Conservation (phyloP, 768 basidiomycete genomes). For the Mycena metata region DNA sequence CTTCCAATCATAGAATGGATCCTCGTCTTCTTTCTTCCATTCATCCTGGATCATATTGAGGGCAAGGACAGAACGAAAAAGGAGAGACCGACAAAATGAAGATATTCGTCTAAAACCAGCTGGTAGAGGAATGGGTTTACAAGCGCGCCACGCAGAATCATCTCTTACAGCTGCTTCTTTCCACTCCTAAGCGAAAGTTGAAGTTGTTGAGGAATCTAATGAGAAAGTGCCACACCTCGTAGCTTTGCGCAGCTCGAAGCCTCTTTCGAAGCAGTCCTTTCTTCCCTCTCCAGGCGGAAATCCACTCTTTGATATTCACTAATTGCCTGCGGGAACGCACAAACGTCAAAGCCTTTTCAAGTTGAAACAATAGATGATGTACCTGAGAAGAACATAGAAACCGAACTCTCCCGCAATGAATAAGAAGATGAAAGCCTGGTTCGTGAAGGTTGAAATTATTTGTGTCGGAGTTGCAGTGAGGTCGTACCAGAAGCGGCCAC, state of each 20-base stretch:
- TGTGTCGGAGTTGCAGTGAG: neutral
- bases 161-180: constrained; percentile 75
- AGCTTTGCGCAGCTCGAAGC: constrained; percentile 80
- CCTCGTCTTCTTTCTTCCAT: constrained; percentile 93
- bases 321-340: constrained; percentile 66
- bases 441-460: neutral
- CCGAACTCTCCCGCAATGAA: constrained; percentile 90
- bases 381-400: constrained; percentile 81
- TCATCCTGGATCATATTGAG: constrained; percentile 55
- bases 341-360: too few species aligned
- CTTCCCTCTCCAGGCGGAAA: constrained; percentile 91
- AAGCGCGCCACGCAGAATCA: neutral
- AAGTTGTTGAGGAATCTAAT: neutral
- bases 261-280: constrained; percentile 84
- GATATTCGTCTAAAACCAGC: constrained; percentile 75
- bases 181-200: constrained; percentile 77
- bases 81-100: constrained; percentile 65
- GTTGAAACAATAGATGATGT: too few species aligned
- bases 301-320: constrained; percentile 95
- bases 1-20: constrained; percentile 92
- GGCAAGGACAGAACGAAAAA: neutral
- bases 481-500: constrained; percentile 86
- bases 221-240: constrained; percentile 63
- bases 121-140: constrained; percentile 7
- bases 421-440: constrained; percentile 83